Percentiles rank a stretch among this genome's conserved stretches.
phyloP scores from a whole-genome alignment of 2,329 filamentous ascomycete genomes.

The Zarea fungicola region DNA sequence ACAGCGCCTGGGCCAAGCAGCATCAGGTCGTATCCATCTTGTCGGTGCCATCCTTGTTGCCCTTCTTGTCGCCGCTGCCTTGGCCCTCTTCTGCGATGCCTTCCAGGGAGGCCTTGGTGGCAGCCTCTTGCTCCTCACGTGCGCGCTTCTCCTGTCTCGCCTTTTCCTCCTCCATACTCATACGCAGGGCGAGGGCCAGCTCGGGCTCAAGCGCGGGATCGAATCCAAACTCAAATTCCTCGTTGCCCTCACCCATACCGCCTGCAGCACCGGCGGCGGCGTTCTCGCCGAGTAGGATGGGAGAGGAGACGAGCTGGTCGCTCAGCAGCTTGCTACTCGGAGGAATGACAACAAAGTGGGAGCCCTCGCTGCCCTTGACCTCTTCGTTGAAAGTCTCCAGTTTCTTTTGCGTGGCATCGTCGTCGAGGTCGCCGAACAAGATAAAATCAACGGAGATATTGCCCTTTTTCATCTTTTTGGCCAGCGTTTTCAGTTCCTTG shows the following conservation, averaged over 20 bases:
- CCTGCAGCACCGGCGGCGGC: conserved; percentile 50
- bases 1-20: conserved; percentile 38
- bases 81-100: conserved; percentile 78
- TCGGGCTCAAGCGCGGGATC: conserved; percentile 91
- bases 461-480: conserved; percentile 99
- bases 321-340: conserved; percentile 89
- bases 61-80: conserved; percentile 46
- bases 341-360: conserved; percentile 83
- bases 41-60: conserved; percentile 51
- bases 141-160: conserved; percentile 84
- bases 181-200: conserved; percentile 85
- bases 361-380: conserved; percentile 87
- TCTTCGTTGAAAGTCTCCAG: conserved; percentile 89
- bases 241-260: conserved; percentile 55
- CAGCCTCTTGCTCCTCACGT: conserved; percentile 65
- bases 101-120: conserved; percentile 71
- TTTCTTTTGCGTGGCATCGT: conserved; percentile 85
- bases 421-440: conserved; percentile 87
- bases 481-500: conserved; percentile 80
- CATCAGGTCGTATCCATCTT: conserved; percentile 85
- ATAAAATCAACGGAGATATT: conserved; percentile 92
- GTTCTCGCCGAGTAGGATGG: conserved; percentile 82
- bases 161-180: conserved; percentile 98
- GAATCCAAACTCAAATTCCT: conserved; percentile 71
- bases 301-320: conserved; percentile 83